A percentile compares a stretch with the other conserved stretches of the same genome.
These are phyloP conservation scores for Pseudogymnoascus sp. DNA, from an alignment of 2,329 filamentous ascomycete genomes.

Conservation along the genomic window DNA sequence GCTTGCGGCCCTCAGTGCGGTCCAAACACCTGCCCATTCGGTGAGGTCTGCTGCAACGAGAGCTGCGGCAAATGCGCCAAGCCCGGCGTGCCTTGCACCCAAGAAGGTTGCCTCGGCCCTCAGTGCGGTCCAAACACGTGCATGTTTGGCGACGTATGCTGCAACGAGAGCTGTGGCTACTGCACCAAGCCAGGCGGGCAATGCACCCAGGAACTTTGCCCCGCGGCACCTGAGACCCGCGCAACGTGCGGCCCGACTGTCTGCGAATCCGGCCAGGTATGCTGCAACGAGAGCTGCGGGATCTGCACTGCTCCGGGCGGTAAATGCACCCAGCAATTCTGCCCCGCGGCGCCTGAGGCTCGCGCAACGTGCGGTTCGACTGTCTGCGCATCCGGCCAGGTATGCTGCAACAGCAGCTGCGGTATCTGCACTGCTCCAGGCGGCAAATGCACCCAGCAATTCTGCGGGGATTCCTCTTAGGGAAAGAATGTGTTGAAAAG, in stretches of 20 bases:
- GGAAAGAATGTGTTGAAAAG: not conserved
- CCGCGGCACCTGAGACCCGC: not conserved
- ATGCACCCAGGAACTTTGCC: not conserved
- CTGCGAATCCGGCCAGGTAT: not conserved
- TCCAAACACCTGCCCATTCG: not conserved
- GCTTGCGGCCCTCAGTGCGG: not conserved
- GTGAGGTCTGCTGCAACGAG: conserved; percentile 20
- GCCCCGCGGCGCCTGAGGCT: not conserved
- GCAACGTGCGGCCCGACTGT: not conserved
- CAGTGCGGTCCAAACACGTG: not conserved
- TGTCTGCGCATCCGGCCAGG: not conserved
- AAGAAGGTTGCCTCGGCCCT: conserved; percentile 13
- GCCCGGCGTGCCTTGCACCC: conserved; percentile 12
- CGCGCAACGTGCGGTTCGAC: not conserved
- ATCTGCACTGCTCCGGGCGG: not conserved
- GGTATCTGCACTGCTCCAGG: not conserved
- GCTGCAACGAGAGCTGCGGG: not conserved
- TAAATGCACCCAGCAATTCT: not conserved
- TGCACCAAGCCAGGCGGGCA: not conserved
- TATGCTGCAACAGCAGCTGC: not conserved
- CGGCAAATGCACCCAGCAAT: not conserved
- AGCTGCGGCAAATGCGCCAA: conserved; percentile 15
- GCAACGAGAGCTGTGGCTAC: not conserved
- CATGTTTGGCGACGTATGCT: not conserved
- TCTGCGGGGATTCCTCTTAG: not conserved